These are phyloP conservation scores for Diutina pseudorugosa DNA, from an alignment of 1,139 yeast species.

Conservation along the genomic window DNA sequence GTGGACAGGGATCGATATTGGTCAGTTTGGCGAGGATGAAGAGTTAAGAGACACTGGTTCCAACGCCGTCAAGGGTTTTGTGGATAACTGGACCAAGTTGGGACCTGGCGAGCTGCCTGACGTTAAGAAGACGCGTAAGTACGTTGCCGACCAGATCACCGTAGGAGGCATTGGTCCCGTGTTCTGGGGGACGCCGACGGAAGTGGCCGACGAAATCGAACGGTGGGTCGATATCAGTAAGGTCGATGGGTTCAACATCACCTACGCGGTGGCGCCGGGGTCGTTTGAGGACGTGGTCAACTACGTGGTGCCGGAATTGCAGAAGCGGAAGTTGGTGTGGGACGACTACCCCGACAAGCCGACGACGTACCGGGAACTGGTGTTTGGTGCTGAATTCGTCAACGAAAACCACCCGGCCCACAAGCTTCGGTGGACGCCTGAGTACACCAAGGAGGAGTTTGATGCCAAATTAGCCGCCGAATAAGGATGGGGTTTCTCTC, in stretches of 20 bases:
- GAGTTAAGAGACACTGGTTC: constrained; percentile 17
- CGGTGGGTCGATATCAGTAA: constrained; percentile 19
- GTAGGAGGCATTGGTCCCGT: constrained; percentile 20
- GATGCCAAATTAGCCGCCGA: constrained; percentile 11
- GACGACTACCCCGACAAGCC: constrained; percentile 18
- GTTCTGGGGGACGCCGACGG: constrained; percentile 15
- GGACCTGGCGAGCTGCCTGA: constrained; percentile 16
- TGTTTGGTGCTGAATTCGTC: constrained; percentile 15
- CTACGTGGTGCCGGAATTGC: constrained; percentile 20
- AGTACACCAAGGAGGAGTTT: constrained; percentile 23
- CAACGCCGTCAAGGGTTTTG: constrained; percentile 20
- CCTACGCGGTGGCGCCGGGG: constrained; percentile 19
- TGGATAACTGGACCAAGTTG: constrained; percentile 20
- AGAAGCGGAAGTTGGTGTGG: constrained; percentile 19
- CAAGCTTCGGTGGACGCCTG: constrained; percentile 26
- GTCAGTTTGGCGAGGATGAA: constrained; percentile 17
- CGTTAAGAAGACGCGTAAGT: constrained; percentile 16
- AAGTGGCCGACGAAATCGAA: constrained; percentile 19
- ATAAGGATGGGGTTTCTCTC: no score
- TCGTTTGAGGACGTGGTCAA: constrained; percentile 22
- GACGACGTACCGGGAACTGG: constrained; percentile 16
- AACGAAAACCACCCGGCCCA: constrained; percentile 24
- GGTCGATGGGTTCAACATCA: constrained; percentile 24
- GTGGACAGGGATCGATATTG: constrained; percentile 25
- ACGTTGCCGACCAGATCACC: constrained; percentile 17